Base-by-base conservation (phyloP, 2,329 filamentous ascomycete species). In the Aspergillus awamori region DNA sequence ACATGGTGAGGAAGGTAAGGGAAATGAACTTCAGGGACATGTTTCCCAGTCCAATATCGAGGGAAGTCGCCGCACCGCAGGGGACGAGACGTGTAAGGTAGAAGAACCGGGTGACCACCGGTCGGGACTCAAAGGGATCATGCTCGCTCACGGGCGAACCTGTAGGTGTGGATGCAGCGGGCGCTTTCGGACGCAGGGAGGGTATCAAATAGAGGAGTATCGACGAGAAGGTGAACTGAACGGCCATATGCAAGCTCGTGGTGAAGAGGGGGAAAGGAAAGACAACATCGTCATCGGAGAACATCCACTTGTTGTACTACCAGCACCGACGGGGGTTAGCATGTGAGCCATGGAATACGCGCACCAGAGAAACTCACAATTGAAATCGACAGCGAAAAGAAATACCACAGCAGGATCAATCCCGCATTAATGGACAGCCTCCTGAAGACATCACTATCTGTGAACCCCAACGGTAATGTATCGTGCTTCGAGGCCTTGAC, bases 291-390 rank as follows among this genome's bases (percentile, higher is more conserved):
- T 89, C 85, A 63, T 89, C 85, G 71, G 91, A 91, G 79, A 99
- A 98, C 94, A 99, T 98, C 95, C 95, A 98, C 81, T 97, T 98
- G 84, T 99, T 99, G 83, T 98, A 99, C 89, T 95, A 69, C 33
- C 33, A 39, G 58, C 8, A 51, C 30, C 8, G 20, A 28, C 33
- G 20, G 20, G 13, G 17, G 11, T 58, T 58, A 49, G 26, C 26
- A 28, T 33, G 26, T 28, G 17, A 49, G 28, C 38, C 11, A 45
- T 45, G 28, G 51, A 39, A 30, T 17, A 22, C n/a, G 41, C 26
- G 51, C 43, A 3, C 47, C 8, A n/a, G 30, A 33, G 20, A 8
- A 47, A 82, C 89, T 81, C 84, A 94, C 91, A 70, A 97, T 84
- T 63, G 93, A 96, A 74, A 97, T 97, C 53, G 91, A 92, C 66